Base-by-base conservation (phyloP, 805 yeast species). In the Metschnikowia peoriensis region DNA sequence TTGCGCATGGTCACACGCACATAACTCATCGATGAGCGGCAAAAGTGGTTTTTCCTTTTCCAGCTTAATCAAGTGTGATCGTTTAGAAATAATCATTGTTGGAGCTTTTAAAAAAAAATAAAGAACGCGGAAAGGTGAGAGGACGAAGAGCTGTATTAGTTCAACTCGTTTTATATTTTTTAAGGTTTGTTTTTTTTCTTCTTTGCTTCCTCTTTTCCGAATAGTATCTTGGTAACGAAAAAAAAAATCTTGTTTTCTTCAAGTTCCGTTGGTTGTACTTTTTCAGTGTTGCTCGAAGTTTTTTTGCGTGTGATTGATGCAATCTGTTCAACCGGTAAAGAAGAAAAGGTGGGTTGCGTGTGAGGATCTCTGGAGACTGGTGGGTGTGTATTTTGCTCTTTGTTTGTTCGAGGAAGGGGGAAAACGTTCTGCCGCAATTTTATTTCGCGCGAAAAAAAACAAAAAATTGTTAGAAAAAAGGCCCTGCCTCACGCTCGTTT, bases 21-120 rank as follows among this genome's bases (percentile, higher is more conserved):
- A 71, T 15, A 84, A 65, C 8, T 71, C 71, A 28, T 69, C 66
- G 38, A 78, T 72, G 44, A 75, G 62, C 10, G 61, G 54, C 47
- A 63, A 55, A 39, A 71, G 61, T 35, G 70, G 69, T 47, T 57
- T 52, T 9, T 69, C 70, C 64, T 62, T 58, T 46, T 67, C 72
- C 58, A 65, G 55, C 49, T 62, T 58, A 48, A 64, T 67, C 41
- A 61, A 51, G 49, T 68, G 72, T 29, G 64, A 65, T 51, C 68
- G 60, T 47, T 64, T 64, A 4, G 68, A 59, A 38, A 72, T 67
- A 44, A 67, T 69, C 77, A 73, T 73, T 45, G 41, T 38, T 15
- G 39, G 40, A 11, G 32, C 16, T 37, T n/a, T n/a, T 7, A 10
- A 37, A 37, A 37, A 37, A 37, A 37, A 37, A 37, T 10, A 7